phyloP scores from a whole-genome alignment of 208 protist genomes.

The Leishmania gerbilli region DNA sequence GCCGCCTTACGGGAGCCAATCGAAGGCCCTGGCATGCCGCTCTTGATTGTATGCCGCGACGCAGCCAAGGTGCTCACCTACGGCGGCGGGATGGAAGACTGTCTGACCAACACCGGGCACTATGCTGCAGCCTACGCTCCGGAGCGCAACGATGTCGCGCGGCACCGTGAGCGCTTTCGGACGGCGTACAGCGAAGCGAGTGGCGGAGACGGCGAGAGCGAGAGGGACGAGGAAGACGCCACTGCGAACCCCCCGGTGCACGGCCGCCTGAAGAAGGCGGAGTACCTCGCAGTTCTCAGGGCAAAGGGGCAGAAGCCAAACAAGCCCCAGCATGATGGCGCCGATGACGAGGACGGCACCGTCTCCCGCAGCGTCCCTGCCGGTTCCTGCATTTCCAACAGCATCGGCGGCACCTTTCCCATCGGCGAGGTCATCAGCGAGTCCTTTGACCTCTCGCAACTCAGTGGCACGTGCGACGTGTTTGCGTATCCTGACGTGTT shows the following conservation, averaged over 20 bases:
- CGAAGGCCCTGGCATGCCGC: conserved; percentile 49
- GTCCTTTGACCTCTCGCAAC: conserved; percentile 78
- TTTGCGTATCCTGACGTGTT: conserved; percentile 85
- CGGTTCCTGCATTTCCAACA: conserved; percentile 72
- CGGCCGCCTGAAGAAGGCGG: conserved; percentile 76
- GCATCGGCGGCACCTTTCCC: conserved; percentile 91
- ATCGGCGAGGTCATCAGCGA: conserved; percentile 92
- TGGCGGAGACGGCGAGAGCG: neutral
- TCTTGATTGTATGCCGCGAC: conserved; percentile 59
- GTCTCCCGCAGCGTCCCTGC: conserved; percentile 13
- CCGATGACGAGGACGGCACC: conserved; percentile 46
- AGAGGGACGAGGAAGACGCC: conserved; percentile 4
- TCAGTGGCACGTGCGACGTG: conserved; percentile 78
- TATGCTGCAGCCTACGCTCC: conserved; percentile 64
- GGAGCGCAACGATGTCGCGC: conserved; percentile 63
- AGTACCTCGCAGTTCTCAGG: conserved; percentile 71
- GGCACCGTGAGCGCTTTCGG: conserved; percentile 68
- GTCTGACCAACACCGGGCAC: conserved; percentile 87
- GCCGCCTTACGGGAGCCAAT: conserved; percentile 36
- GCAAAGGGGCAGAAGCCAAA: conserved; percentile 47
- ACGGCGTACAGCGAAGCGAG: conserved; percentile 5
- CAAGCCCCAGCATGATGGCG: conserved; percentile 43
- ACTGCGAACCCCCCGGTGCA: conserved; percentile 23
- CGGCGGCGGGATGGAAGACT: conserved; percentile 80
- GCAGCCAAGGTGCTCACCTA: conserved; percentile 63